phyloP scores from a whole-genome alignment of 2,329 filamentous ascomycete species.

The Daldinia sp. region DNA sequence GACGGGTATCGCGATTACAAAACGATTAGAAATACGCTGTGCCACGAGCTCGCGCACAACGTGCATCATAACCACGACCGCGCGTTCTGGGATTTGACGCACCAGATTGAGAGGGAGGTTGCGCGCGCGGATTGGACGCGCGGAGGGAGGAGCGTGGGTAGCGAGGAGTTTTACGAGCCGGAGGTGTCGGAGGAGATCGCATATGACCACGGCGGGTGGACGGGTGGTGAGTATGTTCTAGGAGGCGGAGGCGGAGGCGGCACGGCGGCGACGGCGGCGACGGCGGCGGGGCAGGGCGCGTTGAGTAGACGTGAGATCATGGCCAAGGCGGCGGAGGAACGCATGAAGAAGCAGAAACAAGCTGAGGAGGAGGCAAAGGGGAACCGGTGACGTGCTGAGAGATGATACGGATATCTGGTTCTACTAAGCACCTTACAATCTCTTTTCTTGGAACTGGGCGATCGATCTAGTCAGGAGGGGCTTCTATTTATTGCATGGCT shows the following conservation, averaged over 20 bases:
- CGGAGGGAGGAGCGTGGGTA: slow-evolving; percentile 74
- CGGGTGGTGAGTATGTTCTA: slow-evolving; percentile 81
- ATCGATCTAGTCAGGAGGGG: background rate
- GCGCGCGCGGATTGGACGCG: slow-evolving; percentile 81
- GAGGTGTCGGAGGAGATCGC: slow-evolving; percentile 66
- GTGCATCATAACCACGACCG: slow-evolving; percentile 86
- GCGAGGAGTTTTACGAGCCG: slow-evolving; percentile 71
- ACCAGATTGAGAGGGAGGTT: slow-evolving; percentile 89
- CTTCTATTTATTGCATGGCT: slow-evolving; percentile 1
- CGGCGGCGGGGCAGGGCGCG: slow-evolving; percentile 51
- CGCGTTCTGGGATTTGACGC: slow-evolving; percentile 90
- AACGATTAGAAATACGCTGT: slow-evolving; percentile 90
- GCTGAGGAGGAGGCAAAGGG: slow-evolving; percentile 40
- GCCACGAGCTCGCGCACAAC: slow-evolving; percentile 95
- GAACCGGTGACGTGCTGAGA: background rate
- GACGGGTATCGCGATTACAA: slow-evolving; percentile 95
- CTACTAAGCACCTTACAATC: background rate
- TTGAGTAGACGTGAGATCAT: slow-evolving; percentile 79
- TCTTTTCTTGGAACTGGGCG: background rate
- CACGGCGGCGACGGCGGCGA: slow-evolving; percentile 17
- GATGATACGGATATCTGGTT: background rate
- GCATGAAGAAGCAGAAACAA: slow-evolving; percentile 61
- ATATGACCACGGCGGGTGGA: slow-evolving; percentile 81
- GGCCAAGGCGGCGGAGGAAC: slow-evolving; percentile 78
- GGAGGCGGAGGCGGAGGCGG: slow-evolving; percentile 61